Evolutionary conservation across 164 flowering plant species (phyloP).

Genomic region (Litsea cubeba): DNA sequence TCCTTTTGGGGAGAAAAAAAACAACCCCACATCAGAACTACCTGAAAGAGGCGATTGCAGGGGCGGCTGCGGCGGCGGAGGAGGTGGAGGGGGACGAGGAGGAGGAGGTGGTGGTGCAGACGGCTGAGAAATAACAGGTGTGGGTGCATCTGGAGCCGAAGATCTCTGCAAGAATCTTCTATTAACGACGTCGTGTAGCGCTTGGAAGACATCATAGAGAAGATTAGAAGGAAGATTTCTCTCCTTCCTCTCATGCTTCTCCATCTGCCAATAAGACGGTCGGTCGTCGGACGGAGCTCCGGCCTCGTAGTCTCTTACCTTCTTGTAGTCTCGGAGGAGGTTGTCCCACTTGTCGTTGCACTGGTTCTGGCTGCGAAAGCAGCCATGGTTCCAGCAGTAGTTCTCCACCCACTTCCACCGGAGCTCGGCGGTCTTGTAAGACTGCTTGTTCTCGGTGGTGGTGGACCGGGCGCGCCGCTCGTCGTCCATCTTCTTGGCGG

Average conservation of each 20-base stretch:
- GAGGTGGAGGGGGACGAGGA: slow-evolving; percentile 15
- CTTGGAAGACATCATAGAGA: slow-evolving; percentile 23
- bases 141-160: not conserved
- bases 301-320: slow-evolving; percentile 33
- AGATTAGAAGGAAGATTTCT: slow-evolving; percentile 33
- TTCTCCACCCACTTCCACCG: slow-evolving; percentile 49
- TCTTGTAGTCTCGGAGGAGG: slow-evolving; percentile 40
- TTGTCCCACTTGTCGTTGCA: slow-evolving; percentile 52
- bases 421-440: slow-evolving; percentile 26
- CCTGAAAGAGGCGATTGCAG: slow-evolving; percentile 25
- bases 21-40: not conserved
- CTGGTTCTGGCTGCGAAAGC: slow-evolving; percentile 40
- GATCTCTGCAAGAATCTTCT: slow-evolving; percentile 9
- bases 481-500: slow-evolving; percentile 35
- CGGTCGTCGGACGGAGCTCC: slow-evolving; percentile 3
- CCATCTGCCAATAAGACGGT: slow-evolving; percentile 32
- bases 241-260: slow-evolving; percentile 34
- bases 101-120: slow-evolving; percentile 8
- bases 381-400: slow-evolving; percentile 36
- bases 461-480: slow-evolving; percentile 19
- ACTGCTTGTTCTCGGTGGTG: not conserved
- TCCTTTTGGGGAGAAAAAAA: too few relatives aligned
- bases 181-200: slow-evolving; percentile 28
- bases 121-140: not conserved
- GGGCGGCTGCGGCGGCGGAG: slow-evolving; percentile 11